Evolutionary conservation across 768 basidiomycete species (phyloP).

Genomic region (Tulasnella sp.): DNA sequence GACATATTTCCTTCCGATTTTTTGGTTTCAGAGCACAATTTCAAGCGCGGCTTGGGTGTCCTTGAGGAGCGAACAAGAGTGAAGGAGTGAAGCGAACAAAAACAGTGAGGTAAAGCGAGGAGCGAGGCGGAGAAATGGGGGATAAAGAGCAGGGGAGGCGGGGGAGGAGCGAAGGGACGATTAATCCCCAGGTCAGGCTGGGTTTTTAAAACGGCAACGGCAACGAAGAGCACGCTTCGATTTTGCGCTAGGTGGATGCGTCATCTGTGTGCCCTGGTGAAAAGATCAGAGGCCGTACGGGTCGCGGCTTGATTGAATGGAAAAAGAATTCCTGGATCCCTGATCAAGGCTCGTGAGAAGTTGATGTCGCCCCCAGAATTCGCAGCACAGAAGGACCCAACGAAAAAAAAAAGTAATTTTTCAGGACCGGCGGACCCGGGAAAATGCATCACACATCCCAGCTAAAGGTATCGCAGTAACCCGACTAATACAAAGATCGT

Average conservation of each 20-base stretch:
- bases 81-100: not conserved
- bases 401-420: not conserved
- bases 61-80: not conserved
- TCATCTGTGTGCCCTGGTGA: not conserved
- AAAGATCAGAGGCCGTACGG: not conserved
- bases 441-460: not conserved
- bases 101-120: not conserved
- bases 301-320: not conserved
- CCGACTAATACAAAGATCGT: not conserved
- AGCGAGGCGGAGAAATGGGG: too few relatives aligned
- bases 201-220: not conserved
- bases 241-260: not conserved
- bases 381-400: not conserved
- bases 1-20: not conserved
- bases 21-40: not conserved
- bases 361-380: not conserved
- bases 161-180: not conserved
- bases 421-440: too few relatives aligned
- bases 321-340: not conserved
- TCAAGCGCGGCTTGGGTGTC: not conserved
- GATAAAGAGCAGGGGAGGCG: not conserved
- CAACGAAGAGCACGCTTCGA: not conserved
- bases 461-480: not conserved
- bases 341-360: conserved; percentile 9
- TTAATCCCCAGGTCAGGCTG: not conserved